Conservation (phyloP, 1,284 basidiomycete genomes). For the Fistulinella cinereoalba region DNA sequence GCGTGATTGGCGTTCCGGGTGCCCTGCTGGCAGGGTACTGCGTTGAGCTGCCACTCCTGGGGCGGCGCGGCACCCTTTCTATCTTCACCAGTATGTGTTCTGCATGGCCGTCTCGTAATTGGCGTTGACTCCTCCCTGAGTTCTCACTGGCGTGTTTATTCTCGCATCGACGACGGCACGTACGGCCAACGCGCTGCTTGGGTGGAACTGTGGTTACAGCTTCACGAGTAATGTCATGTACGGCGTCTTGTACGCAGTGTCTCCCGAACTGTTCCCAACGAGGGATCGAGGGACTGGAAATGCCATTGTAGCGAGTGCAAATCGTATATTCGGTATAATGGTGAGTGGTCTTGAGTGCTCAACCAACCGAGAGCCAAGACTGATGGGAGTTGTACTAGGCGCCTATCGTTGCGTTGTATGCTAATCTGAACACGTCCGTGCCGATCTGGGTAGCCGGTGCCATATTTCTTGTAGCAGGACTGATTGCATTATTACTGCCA, state of each 20-base stretch:
- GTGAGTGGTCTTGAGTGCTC: conserved; percentile 29
- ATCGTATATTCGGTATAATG: conserved; percentile 64
- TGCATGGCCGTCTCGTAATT: background rate
- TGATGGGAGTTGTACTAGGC: conserved; percentile 40
- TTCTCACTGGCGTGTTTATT: conserved; percentile 64
- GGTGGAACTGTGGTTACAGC: conserved; percentile 71
- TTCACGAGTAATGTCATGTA: conserved; percentile 71
- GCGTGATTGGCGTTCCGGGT: conserved; percentile 64
- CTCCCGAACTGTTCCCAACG: conserved; percentile 69
- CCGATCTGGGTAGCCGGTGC: conserved; percentile 79
- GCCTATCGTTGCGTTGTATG: conserved; percentile 71
- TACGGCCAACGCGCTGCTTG: conserved; percentile 59
- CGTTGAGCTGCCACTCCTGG: conserved; percentile 59
- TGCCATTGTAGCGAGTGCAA: conserved; percentile 58
- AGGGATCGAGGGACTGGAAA: conserved; percentile 73
- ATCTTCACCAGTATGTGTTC: conserved; percentile 47
- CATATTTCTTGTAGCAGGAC: conserved; percentile 63
- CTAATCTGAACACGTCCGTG: conserved; percentile 59
- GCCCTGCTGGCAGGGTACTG: conserved; percentile 62
- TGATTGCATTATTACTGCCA: conserved; percentile 68
- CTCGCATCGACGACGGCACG: conserved; percentile 66
- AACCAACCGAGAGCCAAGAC: too few species aligned
- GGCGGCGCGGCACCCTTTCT: conserved; percentile 61
- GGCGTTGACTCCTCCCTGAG: conserved; percentile 28
- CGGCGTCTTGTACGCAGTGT: conserved; percentile 65